Evolutionary conservation across 2,329 filamentous ascomycete genomes (phyloP), one percentile per base, ranked within the genome.

Genomic region (Talaromyces sp.): DNA sequence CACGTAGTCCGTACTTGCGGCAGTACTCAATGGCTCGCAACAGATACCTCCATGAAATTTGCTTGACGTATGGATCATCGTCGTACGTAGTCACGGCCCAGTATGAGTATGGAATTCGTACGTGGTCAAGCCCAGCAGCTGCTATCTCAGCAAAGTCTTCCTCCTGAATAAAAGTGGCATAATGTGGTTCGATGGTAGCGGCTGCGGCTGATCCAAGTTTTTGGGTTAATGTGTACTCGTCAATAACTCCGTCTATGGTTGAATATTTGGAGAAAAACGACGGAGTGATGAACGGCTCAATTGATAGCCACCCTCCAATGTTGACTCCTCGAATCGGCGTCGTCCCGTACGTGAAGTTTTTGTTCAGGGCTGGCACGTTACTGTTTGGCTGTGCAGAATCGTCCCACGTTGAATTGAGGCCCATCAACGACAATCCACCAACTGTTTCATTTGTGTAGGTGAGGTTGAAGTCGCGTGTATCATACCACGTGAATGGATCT

Each of bases 211-310:
- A 74, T 0, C 92, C 94, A 1, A 98, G 84, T 68, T 90, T 84
- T 52, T 82, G 77, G 66, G 87, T 87, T 27, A 98, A 82, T 0
- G 91, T 96, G 78, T 87, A 98, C 76, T 99, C 95, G 73, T 99
- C 95, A 19, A 98, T 84, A 48, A 98, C 86, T 5, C 77, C 87
- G 81, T 81, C 88, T 70, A 78, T 79, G 2, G 78, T 76, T 45
- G 82, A 80, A 74, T 90, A 92, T 67, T 84, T 85, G 67, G 87
- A 80, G 79, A 99, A 99, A 31, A 97, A 84, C 0, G 93, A 97
- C 0, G 95, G 95, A 3, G 92, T 94, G 74, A 99, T 98, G 76
- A 96, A 97, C 0, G 95, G 95, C 73, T 99, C 95, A 13, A 99
- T 81, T 2, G 90, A 91, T 1, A 99, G 85, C 95, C 95, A 99